Base-by-base conservation (phyloP, 371 early-diverging fungal genomes). In the Lichtheimia hyalospora region DNA sequence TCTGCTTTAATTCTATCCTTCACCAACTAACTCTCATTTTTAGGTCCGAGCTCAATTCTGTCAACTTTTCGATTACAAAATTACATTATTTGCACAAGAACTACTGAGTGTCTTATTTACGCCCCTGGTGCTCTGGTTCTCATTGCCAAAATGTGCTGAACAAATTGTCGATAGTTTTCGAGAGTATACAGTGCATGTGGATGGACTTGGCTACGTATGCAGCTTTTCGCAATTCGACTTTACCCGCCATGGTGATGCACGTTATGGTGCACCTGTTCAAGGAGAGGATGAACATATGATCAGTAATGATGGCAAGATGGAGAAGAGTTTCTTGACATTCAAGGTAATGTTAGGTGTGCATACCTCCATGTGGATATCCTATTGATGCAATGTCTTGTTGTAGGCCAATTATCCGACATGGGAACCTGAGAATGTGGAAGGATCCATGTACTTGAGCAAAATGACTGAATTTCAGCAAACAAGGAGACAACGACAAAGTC, bases 301-400 rank as follows among this genome's bases (percentile, higher is more conserved):
- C 14, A 91, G 93, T 6, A 91, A 93, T 42, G 85, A 93, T 49
- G 96, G 94, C 39, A 98, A 98, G 73, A 96, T 98, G 97, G 98
- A 97, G 69, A 91, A 92, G 74, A 94, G 94, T 13, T 92, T 98
- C 63, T 49, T 98, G 57, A 92, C 91, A 58, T 98, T 98, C 73
- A 96, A 97, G 81, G 93, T 91, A 64, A 70, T 1, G 46, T 44
- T 20, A 60, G 10, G 25, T 59, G 20, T 39, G 12, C 21, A 20
- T n/a, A 3, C 13, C 46, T 15, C 27, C 3, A 42, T 15, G 13
- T 8, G 25, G 25, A 1, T 4, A 16, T 14, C 27, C 1, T 34
- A 16, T n/a, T 13, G 24, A 15, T 20, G 20, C 5, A 15, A 23
- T n/a, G 3, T 21, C 24, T 49, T 25, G n/a, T n/a, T n/a, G 12